A percentile compares a stretch with the other conserved stretches of the same genome.
phyloP scores from a whole-genome alignment of 768 basidiomycete genomes.

The Phanerodontia chrysosporium region DNA sequence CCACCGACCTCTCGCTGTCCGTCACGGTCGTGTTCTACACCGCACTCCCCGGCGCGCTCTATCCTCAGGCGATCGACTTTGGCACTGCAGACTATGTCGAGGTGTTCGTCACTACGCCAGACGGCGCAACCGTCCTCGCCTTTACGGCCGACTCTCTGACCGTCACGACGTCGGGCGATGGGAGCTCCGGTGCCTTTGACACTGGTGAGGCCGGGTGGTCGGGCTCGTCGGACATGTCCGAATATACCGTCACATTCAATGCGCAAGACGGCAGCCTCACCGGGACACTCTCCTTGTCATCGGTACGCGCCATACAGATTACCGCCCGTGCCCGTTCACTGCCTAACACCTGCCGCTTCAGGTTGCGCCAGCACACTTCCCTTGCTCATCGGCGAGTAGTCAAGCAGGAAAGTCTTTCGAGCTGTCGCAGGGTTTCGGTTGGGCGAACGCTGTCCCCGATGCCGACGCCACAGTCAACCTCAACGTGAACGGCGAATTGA shows the following conservation, averaged over 20 bases:
- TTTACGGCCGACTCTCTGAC: constrained; percentile 6
- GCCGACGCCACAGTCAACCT: constrained; percentile 8
- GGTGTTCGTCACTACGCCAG: not conserved
- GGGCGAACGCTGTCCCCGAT: constrained; percentile 14
- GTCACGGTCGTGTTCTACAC: constrained; percentile 8
- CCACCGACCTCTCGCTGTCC: constrained; percentile 3
- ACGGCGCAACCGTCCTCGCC: not conserved
- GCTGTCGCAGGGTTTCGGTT: constrained; percentile 4
- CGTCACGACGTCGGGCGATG: constrained; percentile 6
- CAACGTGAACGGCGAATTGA: not conserved
- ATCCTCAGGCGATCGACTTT: not conserved
- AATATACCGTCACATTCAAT: constrained; percentile 4
- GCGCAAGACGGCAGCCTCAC: constrained; percentile 6
- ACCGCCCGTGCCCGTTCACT: not conserved
- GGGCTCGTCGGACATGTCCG: constrained; percentile 11
- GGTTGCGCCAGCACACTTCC: constrained; percentile 13
- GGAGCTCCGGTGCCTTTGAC: constrained; percentile 4
- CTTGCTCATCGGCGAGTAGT: constrained; percentile 1
- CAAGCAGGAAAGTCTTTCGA: constrained; percentile 4
- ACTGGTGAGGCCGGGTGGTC: not conserved
- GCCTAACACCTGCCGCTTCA: not conserved
- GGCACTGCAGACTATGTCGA: constrained; percentile 6
- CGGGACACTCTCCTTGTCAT: constrained; percentile 2
- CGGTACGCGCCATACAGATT: not conserved
- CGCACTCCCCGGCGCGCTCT: constrained; percentile 7